Percentiles rank a stretch among this genome's conserved stretches.
phyloP scores from a whole-genome alignment of 495 filamentous ascomycete species.

The Echria macrotheca region DNA sequence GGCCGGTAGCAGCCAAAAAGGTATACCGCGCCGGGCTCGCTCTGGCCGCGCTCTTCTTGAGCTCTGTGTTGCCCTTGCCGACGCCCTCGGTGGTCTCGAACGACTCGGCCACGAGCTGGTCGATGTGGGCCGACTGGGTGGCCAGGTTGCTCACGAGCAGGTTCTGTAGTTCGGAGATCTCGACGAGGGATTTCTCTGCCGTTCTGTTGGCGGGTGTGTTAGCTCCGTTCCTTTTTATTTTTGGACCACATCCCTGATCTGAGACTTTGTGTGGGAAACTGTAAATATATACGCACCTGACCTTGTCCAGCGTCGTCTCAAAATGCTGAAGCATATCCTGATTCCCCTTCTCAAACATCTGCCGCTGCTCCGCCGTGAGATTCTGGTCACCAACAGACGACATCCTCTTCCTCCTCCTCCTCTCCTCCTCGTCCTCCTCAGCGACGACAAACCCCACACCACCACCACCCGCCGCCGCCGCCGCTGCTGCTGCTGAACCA shows the following conservation, averaged over 20 bases:
- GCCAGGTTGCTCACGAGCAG: conserved; percentile 79
- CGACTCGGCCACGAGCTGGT: conserved; percentile 82
- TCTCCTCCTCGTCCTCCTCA: conserved; percentile 33
- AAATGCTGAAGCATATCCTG: conserved; percentile 87
- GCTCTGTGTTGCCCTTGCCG: conserved; percentile 80
- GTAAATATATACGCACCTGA: conserved; percentile 55
- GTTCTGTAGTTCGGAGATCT: conserved; percentile 89
- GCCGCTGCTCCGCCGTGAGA: conserved; percentile 75
- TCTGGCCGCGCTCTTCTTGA: conserved; percentile 77
- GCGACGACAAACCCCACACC: conserved; percentile 18
- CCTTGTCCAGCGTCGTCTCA: conserved; percentile 85
- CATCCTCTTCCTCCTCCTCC: no score
- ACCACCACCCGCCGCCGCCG: background rate
- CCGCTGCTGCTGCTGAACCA: no score
- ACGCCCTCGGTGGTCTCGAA: conserved; percentile 77
- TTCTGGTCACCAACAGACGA: conserved; percentile 46
- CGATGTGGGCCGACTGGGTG: conserved; percentile 79
- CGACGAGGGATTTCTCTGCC: conserved; percentile 83
- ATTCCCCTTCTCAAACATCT: conserved; percentile 92
- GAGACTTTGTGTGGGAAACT: no score
- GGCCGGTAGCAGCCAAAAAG: conserved; percentile 77
- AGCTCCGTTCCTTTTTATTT: no score
- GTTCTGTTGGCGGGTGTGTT: no score
- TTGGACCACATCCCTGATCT: no score
- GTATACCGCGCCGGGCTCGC: conserved; percentile 80